Conservation (phyloP, 345 rosid species). For the Dovyalis caffra region DNA sequence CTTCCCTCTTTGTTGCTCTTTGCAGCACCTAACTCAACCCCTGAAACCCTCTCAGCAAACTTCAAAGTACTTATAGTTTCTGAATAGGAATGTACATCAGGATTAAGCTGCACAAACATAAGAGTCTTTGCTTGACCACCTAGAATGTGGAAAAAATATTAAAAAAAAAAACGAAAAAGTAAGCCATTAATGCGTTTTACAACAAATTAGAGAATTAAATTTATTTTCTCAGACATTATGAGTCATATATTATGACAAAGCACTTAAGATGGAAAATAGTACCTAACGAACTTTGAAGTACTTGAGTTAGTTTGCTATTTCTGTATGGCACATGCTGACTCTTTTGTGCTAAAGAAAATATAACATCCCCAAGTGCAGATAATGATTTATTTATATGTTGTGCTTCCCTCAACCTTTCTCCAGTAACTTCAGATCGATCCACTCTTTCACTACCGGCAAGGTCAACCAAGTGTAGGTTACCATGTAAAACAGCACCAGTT, state of each 20-base stretch:
- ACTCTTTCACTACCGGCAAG: slow-evolving; percentile 99
- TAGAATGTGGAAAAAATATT: slow-evolving; percentile 27
- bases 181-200: slow-evolving; percentile 2
- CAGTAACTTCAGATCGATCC: slow-evolving; percentile 94
- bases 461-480: slow-evolving; percentile 86
- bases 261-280: slow-evolving; percentile 12
- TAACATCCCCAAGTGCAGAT: slow-evolving; percentile 95
- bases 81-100: slow-evolving; percentile 84
- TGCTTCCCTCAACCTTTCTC: slow-evolving; percentile 95
- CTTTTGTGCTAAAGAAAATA: slow-evolving; percentile 87
- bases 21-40: slow-evolving; percentile 96
- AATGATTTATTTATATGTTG: slow-evolving; percentile 94
- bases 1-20: slow-evolving; percentile 84
- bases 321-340: slow-evolving; percentile 84
- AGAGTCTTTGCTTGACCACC: slow-evolving; percentile 99
- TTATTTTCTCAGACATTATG: neutral
- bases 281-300: slow-evolving; percentile 97
- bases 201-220: neutral
- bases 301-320: slow-evolving; percentile 98
- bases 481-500: slow-evolving; percentile 69
- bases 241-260: neutral
- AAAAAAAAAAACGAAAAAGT: neutral
- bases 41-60: slow-evolving; percentile 96
- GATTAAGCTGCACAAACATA: slow-evolving; percentile 95
- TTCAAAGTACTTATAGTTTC: slow-evolving; percentile 91